Percentiles rank a stretch among this genome's conserved stretches.
phyloP scores from a whole-genome alignment of 768 basidiomycete genomes.

The Tephrocybe sp. region DNA sequence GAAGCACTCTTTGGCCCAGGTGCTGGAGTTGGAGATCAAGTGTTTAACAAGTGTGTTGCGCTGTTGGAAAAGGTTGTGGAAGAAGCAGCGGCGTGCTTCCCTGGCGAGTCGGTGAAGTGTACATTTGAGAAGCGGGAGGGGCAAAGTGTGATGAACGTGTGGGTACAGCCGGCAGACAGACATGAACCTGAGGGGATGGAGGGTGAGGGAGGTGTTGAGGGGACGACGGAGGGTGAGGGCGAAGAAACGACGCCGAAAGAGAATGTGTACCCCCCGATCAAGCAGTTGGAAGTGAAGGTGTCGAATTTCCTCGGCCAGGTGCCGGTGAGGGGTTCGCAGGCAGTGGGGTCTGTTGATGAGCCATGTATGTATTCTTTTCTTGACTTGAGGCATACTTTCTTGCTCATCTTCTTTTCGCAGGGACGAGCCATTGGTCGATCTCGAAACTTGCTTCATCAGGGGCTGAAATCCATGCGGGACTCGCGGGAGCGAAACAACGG shows the following conservation, averaged over 20 bases:
- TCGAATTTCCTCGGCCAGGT: conserved; percentile 41
- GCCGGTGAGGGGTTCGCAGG: conserved; percentile 32
- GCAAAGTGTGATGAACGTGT: conserved; percentile 50
- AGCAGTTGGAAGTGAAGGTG: conserved; percentile 51
- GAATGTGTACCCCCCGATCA: conserved; percentile 47
- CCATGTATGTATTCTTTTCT: conserved; percentile 29
- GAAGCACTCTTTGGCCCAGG: conserved; percentile 62
- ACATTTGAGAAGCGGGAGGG: conserved; percentile 57
- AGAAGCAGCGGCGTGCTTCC: conserved; percentile 59
- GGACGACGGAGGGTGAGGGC: too few relatives aligned
- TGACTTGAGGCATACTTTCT: background rate
- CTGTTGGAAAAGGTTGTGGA: conserved; percentile 67
- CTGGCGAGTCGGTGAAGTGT: conserved; percentile 58
- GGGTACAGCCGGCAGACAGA: conserved; percentile 58
- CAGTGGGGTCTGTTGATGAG: conserved; percentile 25
- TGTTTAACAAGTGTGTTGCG: conserved; percentile 72
- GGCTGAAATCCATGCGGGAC: conserved; percentile 32
- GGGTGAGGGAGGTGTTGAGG: conserved; percentile 18
- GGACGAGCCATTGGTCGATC: conserved; percentile 62
- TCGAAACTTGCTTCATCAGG: conserved; percentile 32
- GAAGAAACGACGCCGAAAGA: background rate
- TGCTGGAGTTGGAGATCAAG: conserved; percentile 57
- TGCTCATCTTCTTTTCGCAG: conserved; percentile 30
- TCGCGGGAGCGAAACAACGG: conserved; percentile 34
- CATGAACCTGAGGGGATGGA: conserved; percentile 27